These are phyloP conservation scores for Nakaseomyces kungkrabaensis DNA, from an alignment of 1,139 yeast genomes.

Conservation along the genomic window DNA sequence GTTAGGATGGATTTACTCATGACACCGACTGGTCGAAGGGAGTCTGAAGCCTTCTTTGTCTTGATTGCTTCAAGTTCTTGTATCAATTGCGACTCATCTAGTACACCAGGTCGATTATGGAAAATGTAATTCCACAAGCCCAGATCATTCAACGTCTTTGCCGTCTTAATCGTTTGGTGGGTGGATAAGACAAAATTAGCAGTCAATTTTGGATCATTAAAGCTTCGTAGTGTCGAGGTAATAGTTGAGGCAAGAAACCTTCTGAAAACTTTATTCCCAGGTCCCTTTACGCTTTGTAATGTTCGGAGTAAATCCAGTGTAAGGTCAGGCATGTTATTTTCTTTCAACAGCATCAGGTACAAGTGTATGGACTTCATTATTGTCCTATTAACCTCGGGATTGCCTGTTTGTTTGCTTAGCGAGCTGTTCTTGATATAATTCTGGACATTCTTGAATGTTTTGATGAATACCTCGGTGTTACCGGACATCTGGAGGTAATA, in stretches of 20 bases:
- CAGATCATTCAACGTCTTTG: conserved; percentile 15
- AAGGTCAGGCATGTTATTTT: background rate
- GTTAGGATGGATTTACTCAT: conserved; percentile 8
- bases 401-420: background rate
- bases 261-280: conserved; percentile 13
- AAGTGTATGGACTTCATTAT: background rate
- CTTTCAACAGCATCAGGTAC: background rate
- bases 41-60: background rate
- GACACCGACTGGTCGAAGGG: background rate
- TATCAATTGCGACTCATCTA: background rate
- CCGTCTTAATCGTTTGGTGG: conserved; percentile 9
- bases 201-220: conserved; percentile 22
- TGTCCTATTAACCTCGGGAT: background rate
- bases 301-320: background rate
- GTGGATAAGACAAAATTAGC: conserved; percentile 17
- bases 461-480: conserved; percentile 14
- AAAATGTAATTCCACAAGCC: conserved; percentile 20
- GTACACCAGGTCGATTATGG: conserved; percentile 7
- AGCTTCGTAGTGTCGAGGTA: conserved; percentile 15
- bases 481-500: conserved; percentile 13
- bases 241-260: conserved; percentile 7
- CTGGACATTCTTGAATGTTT: conserved; percentile 10
- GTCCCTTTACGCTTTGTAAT: conserved; percentile 2
- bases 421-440: conserved; percentile 6
- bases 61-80: background rate